These are phyloP conservation scores for Agaricus subrufescens DNA, from an alignment of 768 basidiomycete species.

Conservation along the genomic window DNA sequence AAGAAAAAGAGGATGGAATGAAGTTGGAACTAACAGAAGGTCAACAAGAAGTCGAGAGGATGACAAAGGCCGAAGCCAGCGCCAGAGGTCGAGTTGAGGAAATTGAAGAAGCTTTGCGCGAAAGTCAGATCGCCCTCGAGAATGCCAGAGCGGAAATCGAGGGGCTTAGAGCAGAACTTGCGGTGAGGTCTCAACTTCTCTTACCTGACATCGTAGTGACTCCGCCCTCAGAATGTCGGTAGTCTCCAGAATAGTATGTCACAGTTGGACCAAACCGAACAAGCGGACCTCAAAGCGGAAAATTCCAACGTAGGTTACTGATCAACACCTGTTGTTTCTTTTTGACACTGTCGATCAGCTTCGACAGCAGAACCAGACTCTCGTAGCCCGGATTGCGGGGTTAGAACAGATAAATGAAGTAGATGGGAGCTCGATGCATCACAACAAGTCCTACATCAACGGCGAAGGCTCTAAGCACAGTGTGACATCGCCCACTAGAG, in stretches of 20 bases:
- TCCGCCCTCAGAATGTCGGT: not conserved
- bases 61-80: conserved; percentile 54
- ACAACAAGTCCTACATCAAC: conserved; percentile 47
- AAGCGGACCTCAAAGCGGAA: not conserved
- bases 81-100: conserved; percentile 73
- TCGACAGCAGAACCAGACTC: conserved; percentile 20
- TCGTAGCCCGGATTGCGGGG: conserved; percentile 23
- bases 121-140: conserved; percentile 84
- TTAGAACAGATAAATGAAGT: conserved; percentile 39
- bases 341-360: conserved; percentile 16
- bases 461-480: conserved; percentile 19
- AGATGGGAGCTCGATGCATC: conserved; percentile 60
- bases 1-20: conserved; percentile 68
- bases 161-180: conserved; percentile 61
- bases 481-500: conserved; percentile 38
- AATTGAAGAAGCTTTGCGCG: conserved; percentile 84
- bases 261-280: not conserved
- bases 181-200: conserved; percentile 35
- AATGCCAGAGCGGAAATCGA: conserved; percentile 91
- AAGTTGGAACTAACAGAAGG: conserved; percentile 68
- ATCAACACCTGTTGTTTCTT: not conserved
- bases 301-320: not conserved
- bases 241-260: not conserved
- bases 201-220: not conserved
- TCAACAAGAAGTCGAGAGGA: conserved; percentile 59